A percentile compares a stretch with the other conserved stretches of the same genome.
phyloP scores from a whole-genome alignment of 2,329 filamentous ascomycete species.

The Didymellaceae sp. region DNA sequence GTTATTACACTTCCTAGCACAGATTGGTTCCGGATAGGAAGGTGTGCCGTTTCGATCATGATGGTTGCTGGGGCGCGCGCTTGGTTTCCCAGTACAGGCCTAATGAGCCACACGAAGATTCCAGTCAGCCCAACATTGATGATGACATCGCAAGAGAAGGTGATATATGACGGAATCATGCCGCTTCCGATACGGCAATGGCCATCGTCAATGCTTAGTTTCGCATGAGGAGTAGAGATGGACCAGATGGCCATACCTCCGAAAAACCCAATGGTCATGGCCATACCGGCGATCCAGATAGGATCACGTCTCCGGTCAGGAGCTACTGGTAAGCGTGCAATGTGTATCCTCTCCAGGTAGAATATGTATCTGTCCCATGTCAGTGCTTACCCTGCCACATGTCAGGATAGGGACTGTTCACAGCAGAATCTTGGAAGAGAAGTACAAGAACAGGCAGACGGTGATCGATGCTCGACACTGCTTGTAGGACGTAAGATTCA shows the following conservation, averaged over 20 bases:
- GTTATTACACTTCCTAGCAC: not conserved
- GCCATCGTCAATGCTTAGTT: not conserved
- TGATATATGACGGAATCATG: not conserved
- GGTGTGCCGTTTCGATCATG: not conserved
- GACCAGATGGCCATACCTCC: not conserved
- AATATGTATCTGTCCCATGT: not conserved
- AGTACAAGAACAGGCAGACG: constrained; percentile 1
- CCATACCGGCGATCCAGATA: not conserved
- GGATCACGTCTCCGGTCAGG: not conserved
- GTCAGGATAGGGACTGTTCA: not conserved
- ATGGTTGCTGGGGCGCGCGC: too few species aligned
- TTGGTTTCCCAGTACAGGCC: not conserved
- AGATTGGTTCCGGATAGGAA: not conserved
- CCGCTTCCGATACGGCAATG: not conserved
- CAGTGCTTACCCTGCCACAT: not conserved
- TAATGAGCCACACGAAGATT: not conserved
- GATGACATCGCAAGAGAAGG: not conserved
- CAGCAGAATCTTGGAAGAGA: constrained; percentile 2
- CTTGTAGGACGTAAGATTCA: not conserved
- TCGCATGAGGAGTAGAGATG: not conserved
- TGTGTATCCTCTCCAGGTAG: constrained; percentile 2
- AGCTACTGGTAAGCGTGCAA: not conserved
- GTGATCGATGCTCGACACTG: not conserved
- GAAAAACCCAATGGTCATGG: not conserved
- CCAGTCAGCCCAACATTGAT: not conserved